Base-by-base conservation (phyloP, 2,329 filamentous ascomycete genomes). In the Sporothrix schenckii region DNA sequence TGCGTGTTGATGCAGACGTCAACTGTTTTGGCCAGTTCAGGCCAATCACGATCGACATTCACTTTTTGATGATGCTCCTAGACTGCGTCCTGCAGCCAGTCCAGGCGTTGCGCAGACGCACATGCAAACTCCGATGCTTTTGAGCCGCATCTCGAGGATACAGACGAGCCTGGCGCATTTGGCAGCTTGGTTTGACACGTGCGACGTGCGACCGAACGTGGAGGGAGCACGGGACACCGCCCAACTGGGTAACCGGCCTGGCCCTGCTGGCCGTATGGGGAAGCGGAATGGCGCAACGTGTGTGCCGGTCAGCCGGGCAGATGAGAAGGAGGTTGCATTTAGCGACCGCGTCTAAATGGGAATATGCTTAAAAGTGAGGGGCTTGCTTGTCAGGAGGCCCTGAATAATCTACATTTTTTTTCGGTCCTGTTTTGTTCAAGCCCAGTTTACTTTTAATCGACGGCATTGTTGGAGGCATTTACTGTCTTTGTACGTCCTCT, bases 261-360 rank as follows among this genome's bases (percentile, higher is more conserved):
- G 34, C 34, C 34, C 34, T 34, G 34, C 56, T 53, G 49, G 49
- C 27, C 65, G 50, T 53, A 56, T 67, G 52, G 52, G 65, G 39
- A 67, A 19, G 65, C 52, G n/a, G 49, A 44, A 56, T 50, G 50
- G 30, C 19, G 47, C 47, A 66, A 66, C 47, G 47, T 52, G 63
- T 39, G 24, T 65, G 60, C 41, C 60, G 60, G 4, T 19, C 60
- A 7, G 41, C 6, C 41, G 44, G 6, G 11, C 27, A 30, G 27
- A 30, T 30, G 27, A 30, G 2, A 30, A 30, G 27, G 27, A 30
- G 27, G 27, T 30, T 30, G 27, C 6, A 44, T 27, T 4, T 3
- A 19, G 54, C 16, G 30, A 14, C 34, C 56, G 56, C 56, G 34
- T 60, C 56, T 58, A n/a, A 21, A 58, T 58, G 16, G 54, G 30